Percentiles rank a stretch among this genome's conserved stretches.
Conservation (phyloP, 305 asterid species). For the Fraxinus sp. region DNA sequence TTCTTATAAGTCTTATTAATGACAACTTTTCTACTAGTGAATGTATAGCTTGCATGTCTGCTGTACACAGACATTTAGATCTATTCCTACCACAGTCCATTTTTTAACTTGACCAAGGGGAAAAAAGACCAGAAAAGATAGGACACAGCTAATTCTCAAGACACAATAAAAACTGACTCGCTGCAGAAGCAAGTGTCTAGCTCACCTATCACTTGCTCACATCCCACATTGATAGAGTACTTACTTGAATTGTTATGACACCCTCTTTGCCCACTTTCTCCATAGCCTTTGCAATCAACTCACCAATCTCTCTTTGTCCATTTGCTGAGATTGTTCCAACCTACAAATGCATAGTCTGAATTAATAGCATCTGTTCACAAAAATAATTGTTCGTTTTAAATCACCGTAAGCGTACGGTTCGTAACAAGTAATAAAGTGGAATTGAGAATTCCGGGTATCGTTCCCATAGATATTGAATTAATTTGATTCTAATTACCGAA, state of each 20-base stretch:
- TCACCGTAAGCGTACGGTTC: too few relatives aligned
- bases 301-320: constrained; percentile 92
- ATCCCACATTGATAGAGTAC: constrained; percentile 11
- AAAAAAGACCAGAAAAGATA: neutral
- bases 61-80: too few relatives aligned
- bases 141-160: neutral
- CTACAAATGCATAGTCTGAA: constrained; percentile 34
- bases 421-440: too few relatives aligned
- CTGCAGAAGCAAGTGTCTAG: neutral
- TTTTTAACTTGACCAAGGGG: neutral
- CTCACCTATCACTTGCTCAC: neutral
- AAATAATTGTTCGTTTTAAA: too few relatives aligned
- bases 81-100: neutral
- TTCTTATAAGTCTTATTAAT: neutral
- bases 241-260: constrained; percentile 90
- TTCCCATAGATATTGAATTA: too few relatives aligned
- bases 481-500: too few relatives aligned
- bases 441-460: too few relatives aligned
- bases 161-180: neutral
- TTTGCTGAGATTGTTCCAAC: constrained; percentile 94
- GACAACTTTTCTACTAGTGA: neutral
- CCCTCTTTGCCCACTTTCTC: constrained; percentile 98
- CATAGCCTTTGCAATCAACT: constrained; percentile 96
- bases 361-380: constrained; percentile 26
- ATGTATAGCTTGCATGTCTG: neutral